Conservation (phyloP, 805 yeast species). For the Kluyveromyces lactis region DNA sequence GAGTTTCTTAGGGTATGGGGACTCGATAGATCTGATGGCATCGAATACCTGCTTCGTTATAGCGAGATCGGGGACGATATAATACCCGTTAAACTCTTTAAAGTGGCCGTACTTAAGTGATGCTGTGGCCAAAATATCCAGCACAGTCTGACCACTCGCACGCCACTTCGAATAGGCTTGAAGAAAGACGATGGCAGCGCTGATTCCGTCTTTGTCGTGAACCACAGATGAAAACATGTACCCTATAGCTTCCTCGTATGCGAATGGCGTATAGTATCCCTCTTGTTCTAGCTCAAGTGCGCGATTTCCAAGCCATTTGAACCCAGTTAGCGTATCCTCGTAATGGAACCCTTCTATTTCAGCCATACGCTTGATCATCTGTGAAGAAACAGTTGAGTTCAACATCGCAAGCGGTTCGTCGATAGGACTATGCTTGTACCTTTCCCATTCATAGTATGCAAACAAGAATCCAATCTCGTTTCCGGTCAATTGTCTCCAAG, state of each 20-base stretch:
- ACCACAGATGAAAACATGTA: constrained; percentile 71
- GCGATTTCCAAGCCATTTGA: constrained; percentile 93
- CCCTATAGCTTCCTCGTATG: constrained; percentile 93
- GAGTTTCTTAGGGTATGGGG: constrained; percentile 37
- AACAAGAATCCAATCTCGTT: constrained; percentile 84
- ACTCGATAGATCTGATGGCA: constrained; percentile 34
- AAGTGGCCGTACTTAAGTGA: constrained; percentile 66
- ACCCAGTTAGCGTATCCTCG: constrained; percentile 86
- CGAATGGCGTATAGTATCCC: constrained; percentile 76
- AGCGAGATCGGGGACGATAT: constrained; percentile 47
- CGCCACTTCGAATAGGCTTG: constrained; percentile 56
- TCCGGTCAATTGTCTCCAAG: constrained; percentile 81
- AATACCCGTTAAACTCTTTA: constrained; percentile 84
- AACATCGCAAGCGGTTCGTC: constrained; percentile 44
- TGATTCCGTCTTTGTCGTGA: constrained; percentile 89
- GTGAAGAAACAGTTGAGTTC: constrained; percentile 90
- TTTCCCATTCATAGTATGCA: constrained; percentile 52
- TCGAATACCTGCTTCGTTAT: constrained; percentile 49
- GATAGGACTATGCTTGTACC: constrained; percentile 19
- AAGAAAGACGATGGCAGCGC: constrained; percentile 69
- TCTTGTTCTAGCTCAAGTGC: constrained; percentile 60
- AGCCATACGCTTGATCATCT: constrained; percentile 66
- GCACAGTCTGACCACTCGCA: constrained; percentile 27
- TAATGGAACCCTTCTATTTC: constrained; percentile 48
- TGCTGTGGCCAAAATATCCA: constrained; percentile 49